These are phyloP conservation scores for Pontederia crassipes DNA, from an alignment of 176 grass and related monocot genomes.

Conservation along the genomic window DNA sequence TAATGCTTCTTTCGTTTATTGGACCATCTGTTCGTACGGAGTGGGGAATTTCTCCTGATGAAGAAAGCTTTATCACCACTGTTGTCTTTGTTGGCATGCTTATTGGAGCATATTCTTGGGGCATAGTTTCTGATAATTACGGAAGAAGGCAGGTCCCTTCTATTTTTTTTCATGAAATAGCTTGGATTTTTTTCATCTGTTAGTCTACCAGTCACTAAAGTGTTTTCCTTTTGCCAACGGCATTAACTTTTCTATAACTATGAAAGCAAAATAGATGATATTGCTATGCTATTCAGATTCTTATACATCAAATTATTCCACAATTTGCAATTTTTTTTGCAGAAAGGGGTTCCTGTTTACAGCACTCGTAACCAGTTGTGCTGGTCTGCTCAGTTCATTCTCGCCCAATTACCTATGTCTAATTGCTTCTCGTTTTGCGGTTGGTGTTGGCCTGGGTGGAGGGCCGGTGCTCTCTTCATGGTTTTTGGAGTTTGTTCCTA, in stretches of 20 bases:
- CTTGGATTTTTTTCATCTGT: neutral
- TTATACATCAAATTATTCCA: too few species aligned
- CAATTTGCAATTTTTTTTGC: too few species aligned
- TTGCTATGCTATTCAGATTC: too few species aligned
- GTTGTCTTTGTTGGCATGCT: slow-evolving; percentile 92
- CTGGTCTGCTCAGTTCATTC: slow-evolving; percentile 83
- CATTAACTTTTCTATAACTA: too few species aligned
- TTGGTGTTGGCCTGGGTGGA: slow-evolving; percentile 80
- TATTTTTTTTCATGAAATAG: neutral
- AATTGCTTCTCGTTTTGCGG: slow-evolving; percentile 72
- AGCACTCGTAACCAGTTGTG: slow-evolving; percentile 64
- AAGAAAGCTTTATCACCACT: slow-evolving; percentile 86
- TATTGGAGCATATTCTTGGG: slow-evolving; percentile 87
- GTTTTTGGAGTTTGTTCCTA: slow-evolving; percentile 93
- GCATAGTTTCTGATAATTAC: slow-evolving; percentile 84
- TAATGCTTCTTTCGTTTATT: slow-evolving; percentile 98
- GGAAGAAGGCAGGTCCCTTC: slow-evolving; percentile 56
- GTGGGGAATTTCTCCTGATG: slow-evolving; percentile 70
- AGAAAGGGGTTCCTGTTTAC: slow-evolving; percentile 93
- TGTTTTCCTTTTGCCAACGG: too few species aligned
- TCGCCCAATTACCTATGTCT: slow-evolving; percentile 83
- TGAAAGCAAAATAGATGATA: too few species aligned
- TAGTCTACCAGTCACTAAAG: neutral
- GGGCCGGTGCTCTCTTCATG: slow-evolving; percentile 80
- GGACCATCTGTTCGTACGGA: slow-evolving; percentile 76